These are phyloP conservation scores for Globisporangium splendens DNA, from an alignment of 352 stramenopile genomes.

Conservation along the genomic window DNA sequence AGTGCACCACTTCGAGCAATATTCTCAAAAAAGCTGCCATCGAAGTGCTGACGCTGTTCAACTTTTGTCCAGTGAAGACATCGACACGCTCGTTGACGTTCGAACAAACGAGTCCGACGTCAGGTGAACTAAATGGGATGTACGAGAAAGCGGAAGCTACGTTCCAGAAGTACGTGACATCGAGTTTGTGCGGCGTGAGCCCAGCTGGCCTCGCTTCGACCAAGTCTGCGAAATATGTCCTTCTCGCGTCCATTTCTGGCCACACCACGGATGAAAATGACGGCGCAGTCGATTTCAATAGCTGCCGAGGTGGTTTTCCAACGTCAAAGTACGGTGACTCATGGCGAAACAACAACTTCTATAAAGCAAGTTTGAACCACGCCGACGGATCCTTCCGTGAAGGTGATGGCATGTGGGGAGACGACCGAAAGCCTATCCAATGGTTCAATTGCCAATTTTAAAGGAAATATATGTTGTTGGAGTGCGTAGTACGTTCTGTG, in stretches of 20 bases:
- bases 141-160: constrained; percentile 16
- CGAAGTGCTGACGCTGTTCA: constrained; percentile 15
- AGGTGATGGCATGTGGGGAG: no score
- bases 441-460: no score
- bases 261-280: constrained; percentile 25
- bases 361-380: constrained; percentile 31
- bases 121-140: constrained; percentile 15
- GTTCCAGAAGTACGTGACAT: constrained; percentile 18
- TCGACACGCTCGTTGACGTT: constrained; percentile 25
- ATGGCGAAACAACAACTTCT: constrained; percentile 20
- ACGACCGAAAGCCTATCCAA: no score
- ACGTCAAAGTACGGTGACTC: constrained; percentile 14
- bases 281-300: constrained; percentile 31
- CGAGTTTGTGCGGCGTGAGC: constrained; percentile 34
- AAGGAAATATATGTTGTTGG: no score
- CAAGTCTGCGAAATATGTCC: constrained; percentile 15
- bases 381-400: constrained; percentile 12
- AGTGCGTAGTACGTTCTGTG: no score
- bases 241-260: constrained; percentile 15
- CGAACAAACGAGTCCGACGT: constrained; percentile 5
- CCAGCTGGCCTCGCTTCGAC: constrained; percentile 21
- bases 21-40: constrained; percentile 1
- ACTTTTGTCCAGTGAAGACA: constrained; percentile 23
- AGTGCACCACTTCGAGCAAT: constrained; percentile 4
- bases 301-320: constrained; percentile 18